Evolutionary conservation across 495 filamentous ascomycete genomes (phyloP), one percentile per base, ranked within the genome.

Genomic region (Lophiotrema nucula): DNA sequence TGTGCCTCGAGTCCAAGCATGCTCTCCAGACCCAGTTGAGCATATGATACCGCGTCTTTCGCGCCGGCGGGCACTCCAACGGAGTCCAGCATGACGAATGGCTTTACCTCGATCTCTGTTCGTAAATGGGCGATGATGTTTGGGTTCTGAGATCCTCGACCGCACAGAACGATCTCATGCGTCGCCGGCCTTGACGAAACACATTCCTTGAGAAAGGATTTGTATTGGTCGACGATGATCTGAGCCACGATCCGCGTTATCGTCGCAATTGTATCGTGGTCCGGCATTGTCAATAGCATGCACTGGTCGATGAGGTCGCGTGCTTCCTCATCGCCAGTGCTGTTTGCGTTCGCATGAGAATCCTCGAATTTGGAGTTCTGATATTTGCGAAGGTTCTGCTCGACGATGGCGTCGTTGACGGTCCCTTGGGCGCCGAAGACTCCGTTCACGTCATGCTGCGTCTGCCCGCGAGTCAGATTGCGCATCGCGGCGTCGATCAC

Each of bases 101-200:
- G 4, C 12, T 21, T 56, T 10, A 47, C 47, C 13, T 11, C 25
- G 18, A 53, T 19, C 22, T 52, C 19, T 1, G 16, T 3, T 27
- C 44, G 11, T 12, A 63, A 25, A 28, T 63, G 47, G 3, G 19
- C 16, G 3, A 53, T 33, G 38, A 58, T 63, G 18, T 41, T 38
- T 4, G 45, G 18, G 31, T 63, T 63, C n/a, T 19, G 24, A 1
- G 53, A 51, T 21, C 59, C 59, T n/a, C 2, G 22, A 21, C 59
- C 59, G 46, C 59, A 63, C 10, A 63, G 16, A 31, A 63, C 47
- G 26, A 63, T 28, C 24, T 63, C 59, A 23, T 53, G 47, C 15
- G 53, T 39, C 8, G 28, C 26, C 5, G 27, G 27, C n/a, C 15
- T 27, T 23, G 46, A 2, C 3, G 46, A 37, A 2, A 38, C 2